Percentiles rank a stretch among this genome's conserved stretches.
Conservation (phyloP, 2,329 filamentous ascomycete species). For the Exophiala dermatitidis region DNA sequence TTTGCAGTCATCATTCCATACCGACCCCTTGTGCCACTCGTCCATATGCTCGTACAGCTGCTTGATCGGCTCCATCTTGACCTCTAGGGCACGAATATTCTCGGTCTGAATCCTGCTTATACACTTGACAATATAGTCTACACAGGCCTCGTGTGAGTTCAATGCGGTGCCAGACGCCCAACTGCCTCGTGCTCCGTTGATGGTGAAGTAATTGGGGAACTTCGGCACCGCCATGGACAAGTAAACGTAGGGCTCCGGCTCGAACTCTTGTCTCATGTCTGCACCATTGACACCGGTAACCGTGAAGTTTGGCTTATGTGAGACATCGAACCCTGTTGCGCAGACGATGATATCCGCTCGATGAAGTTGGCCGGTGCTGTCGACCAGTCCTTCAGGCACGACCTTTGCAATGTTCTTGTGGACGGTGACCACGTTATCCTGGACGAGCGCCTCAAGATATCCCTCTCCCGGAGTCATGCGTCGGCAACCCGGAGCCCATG, state of each 20-base stretch:
- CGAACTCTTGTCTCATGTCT: constrained; percentile 35
- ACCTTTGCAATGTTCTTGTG: constrained; percentile 38
- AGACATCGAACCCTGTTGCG: constrained; percentile 32
- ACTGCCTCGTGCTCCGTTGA: constrained; percentile 31
- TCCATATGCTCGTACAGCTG: constrained; percentile 35
- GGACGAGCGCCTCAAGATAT: constrained; percentile 41
- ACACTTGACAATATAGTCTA: constrained; percentile 34
- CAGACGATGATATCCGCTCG: constrained; percentile 37
- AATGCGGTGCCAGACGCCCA: constrained; percentile 41
- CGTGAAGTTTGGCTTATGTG: background rate
- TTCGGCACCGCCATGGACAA: constrained; percentile 25
- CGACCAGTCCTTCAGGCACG: constrained; percentile 35
- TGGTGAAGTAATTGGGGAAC: constrained; percentile 22
- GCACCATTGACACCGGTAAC: background rate
- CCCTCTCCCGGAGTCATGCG: constrained; percentile 46
- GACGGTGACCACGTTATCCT: constrained; percentile 26
- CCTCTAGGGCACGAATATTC: constrained; percentile 36
- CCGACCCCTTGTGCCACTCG: constrained; percentile 43
- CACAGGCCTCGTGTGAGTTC: constrained; percentile 36
- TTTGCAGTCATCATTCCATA: constrained; percentile 42
- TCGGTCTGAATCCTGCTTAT: constrained; percentile 37
- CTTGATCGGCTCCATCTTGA: constrained; percentile 26
- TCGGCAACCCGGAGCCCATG: constrained; percentile 36
- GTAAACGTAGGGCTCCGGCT: constrained; percentile 23
- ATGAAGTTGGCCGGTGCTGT: constrained; percentile 32